Evolutionary conservation across 805 yeast species (phyloP).

Genomic region (Huiozyma sinensis): DNA sequence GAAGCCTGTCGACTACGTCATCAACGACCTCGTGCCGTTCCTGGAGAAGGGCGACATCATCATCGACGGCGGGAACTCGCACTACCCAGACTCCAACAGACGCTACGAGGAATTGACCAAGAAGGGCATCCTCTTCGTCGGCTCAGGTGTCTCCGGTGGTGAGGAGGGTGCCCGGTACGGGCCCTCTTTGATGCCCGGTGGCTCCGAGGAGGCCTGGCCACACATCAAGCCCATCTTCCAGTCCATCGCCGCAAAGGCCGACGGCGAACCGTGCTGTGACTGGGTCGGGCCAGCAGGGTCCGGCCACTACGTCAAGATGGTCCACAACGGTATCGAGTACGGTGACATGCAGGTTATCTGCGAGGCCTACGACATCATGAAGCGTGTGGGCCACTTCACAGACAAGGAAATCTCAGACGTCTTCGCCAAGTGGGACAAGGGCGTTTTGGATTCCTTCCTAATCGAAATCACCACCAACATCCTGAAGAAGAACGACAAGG

Average conservation of each 20-base stretch:
- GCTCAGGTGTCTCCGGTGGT: constrained; percentile 99
- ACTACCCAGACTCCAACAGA: constrained; percentile 97
- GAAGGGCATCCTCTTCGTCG: constrained; percentile 86
- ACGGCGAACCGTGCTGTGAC: constrained; percentile 99
- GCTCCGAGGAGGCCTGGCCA: constrained; percentile 97
- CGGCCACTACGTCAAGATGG: constrained; percentile 99
- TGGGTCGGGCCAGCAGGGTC: constrained; percentile 99
- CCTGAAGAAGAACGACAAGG: constrained; percentile 77
- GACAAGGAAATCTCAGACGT: constrained; percentile 91
- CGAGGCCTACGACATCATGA: constrained; percentile 94
- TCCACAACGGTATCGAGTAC: constrained; percentile 98
- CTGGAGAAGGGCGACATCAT: constrained; percentile 95
- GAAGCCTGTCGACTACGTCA: constrained; percentile 84
- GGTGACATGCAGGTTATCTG: constrained; percentile 99
- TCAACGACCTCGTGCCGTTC: constrained; percentile 77
- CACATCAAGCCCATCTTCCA: constrained; percentile 95
- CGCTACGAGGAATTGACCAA: constrained; percentile 80
- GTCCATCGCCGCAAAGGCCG: constrained; percentile 88
- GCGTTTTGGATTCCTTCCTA: constrained; percentile 94
- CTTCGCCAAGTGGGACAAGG: constrained; percentile 88
- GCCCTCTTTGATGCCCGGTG: constrained; percentile 99
- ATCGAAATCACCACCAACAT: constrained; percentile 95
- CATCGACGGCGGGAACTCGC: constrained; percentile 99
- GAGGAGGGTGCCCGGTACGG: constrained; percentile 99
- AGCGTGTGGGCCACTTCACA: constrained; percentile 83